These are phyloP conservation scores for Colletotrichum australisinense DNA, from an alignment of 2,329 filamentous ascomycete species.

Conservation along the genomic window DNA sequence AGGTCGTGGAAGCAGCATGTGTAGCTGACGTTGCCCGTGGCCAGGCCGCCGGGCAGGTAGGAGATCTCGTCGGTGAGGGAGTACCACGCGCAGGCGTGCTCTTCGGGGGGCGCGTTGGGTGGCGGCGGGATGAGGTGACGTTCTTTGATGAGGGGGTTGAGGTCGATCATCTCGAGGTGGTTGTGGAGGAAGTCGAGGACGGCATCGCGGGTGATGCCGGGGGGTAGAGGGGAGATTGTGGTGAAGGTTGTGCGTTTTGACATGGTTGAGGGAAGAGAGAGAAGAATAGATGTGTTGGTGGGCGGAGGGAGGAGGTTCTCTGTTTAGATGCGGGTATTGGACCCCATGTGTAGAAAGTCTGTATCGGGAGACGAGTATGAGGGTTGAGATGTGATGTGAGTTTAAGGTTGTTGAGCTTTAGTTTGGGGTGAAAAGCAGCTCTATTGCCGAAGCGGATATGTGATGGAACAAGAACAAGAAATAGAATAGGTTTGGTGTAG, in stretches of 20 bases:
- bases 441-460: neutral
- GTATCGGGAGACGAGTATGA: neutral
- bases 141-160: constrained; percentile 85
- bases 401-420: constrained; percentile 13
- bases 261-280: constrained; percentile 58
- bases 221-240: constrained; percentile 81
- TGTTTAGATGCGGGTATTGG: neutral
- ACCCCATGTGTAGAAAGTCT: neutral
- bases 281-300: neutral
- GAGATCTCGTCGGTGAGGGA: constrained; percentile 80
- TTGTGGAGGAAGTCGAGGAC: constrained; percentile 81
- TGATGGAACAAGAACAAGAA: constrained; percentile 14
- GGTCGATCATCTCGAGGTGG: constrained; percentile 85
- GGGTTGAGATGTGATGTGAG: constrained; percentile 9
- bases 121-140: constrained; percentile 76
- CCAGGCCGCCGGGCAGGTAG: constrained; percentile 76
- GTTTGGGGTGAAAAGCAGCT: neutral
- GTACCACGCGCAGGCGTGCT: constrained; percentile 82
- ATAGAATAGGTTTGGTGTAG: neutral
- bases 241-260: constrained; percentile 79
- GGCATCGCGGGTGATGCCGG: constrained; percentile 73
- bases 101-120: constrained; percentile 73
- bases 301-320: neutral
- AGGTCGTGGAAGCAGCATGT: constrained; percentile 84
- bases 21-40: constrained; percentile 78